A percentile compares a stretch with the other conserved stretches of the same genome.
Evolutionary conservation across 73 alveolate genomes (phyloP).

Genomic region (Tetrahymena elliotti): DNA sequence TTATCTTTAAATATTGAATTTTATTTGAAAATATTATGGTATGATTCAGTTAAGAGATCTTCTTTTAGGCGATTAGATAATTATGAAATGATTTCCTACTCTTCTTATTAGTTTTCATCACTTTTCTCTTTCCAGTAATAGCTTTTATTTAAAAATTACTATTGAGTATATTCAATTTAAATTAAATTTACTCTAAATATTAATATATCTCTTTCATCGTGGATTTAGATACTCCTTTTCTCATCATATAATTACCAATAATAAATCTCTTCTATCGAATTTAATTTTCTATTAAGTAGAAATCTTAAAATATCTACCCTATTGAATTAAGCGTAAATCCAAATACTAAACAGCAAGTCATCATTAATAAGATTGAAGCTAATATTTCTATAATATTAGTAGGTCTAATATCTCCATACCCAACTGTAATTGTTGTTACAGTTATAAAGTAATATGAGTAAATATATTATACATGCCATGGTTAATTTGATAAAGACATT

Average conservation of each 20-base stretch:
- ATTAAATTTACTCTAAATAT: conserved; percentile 5
- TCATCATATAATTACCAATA: conserved; percentile 30
- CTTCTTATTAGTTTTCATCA: conserved; percentile 12
- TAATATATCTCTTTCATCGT: conserved; percentile 1
- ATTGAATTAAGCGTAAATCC: conserved; percentile 16
- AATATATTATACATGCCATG: not conserved
- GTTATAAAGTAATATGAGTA: conserved; percentile 25
- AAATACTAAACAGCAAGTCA: conserved; percentile 21
- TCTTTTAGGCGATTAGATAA: conserved; percentile 19
- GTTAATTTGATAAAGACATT: not conserved
- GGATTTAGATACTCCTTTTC: conserved; percentile 10
- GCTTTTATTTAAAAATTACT: not conserved
- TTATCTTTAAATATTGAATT: not conserved
- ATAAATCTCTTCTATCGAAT: conserved; percentile 4
- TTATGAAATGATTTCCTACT: conserved; percentile 7
- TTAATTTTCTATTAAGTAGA: not conserved
- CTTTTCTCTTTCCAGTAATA: conserved; percentile 25
- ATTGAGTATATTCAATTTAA: not conserved
- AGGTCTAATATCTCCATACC: conserved; percentile 27
- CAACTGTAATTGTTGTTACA: conserved; percentile 33
- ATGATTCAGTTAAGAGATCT: conserved; percentile 6
- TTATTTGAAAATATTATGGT: not conserved
- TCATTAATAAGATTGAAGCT: conserved; percentile 7
- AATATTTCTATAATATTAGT: conserved; percentile 2
- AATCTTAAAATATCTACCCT: conserved; percentile 1